These are phyloP conservation scores for Sporothrix humicola DNA, from an alignment of 2,329 filamentous ascomycete species.

Conservation along the genomic window DNA sequence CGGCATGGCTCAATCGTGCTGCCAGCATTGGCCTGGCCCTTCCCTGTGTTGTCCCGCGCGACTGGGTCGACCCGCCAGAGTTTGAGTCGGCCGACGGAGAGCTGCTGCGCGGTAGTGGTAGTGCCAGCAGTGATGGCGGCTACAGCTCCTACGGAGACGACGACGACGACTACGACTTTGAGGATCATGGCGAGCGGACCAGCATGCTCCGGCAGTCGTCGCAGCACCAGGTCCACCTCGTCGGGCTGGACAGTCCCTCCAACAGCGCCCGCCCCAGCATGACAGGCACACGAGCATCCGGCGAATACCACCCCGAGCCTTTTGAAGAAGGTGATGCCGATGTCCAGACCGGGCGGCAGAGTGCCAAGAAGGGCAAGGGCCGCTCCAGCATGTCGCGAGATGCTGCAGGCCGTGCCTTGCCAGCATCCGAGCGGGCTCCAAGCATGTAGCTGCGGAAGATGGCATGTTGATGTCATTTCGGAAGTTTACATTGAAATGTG, in stretches of 20 bases:
- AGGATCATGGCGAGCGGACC: slow-evolving; percentile 28
- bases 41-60: slow-evolving; percentile 79
- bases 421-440: slow-evolving; percentile 60
- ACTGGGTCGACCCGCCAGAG: slow-evolving; percentile 82
- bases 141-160: slow-evolving; percentile 54
- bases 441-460: slow-evolving; percentile 31
- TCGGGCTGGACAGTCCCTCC: slow-evolving; percentile 39
- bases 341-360: slow-evolving; percentile 48
- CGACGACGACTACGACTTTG: slow-evolving; percentile 59
- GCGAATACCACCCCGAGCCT: slow-evolving; percentile 26
- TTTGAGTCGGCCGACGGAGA: slow-evolving; percentile 74
- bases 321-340: slow-evolving; percentile 52
- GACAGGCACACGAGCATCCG: slow-evolving; percentile 18
- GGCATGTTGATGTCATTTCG: not conserved
- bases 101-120: slow-evolving; percentile 53
- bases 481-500: not conserved
- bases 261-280: not conserved
- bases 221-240: slow-evolving; percentile 39
- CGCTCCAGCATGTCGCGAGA: slow-evolving; percentile 52
- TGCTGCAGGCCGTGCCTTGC: slow-evolving; percentile 57
- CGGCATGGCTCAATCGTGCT: slow-evolving; percentile 79
- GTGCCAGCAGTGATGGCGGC: slow-evolving; percentile 53
- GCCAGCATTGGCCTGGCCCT: slow-evolving; percentile 82
- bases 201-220: slow-evolving; percentile 48
- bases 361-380: slow-evolving; percentile 52